Conservation (phyloP, 1,284 basidiomycete species). For the Marasmius tenuissimus region DNA sequence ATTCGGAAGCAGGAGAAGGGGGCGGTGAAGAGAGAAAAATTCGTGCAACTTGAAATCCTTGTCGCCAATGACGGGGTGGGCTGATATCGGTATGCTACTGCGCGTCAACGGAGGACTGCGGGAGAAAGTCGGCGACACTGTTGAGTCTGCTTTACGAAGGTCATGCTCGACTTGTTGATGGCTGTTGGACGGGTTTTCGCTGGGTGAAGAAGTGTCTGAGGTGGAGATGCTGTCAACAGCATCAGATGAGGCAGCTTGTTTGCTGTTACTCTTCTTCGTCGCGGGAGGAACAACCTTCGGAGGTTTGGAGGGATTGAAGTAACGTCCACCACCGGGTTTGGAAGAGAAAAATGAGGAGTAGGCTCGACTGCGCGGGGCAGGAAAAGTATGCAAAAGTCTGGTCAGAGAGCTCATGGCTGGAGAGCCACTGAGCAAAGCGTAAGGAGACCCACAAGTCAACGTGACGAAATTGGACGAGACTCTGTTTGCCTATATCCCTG, state of each 20-base stretch:
- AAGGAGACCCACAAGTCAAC: neutral
- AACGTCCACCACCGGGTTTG: constrained; percentile 71
- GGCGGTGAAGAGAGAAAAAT: constrained; percentile 77
- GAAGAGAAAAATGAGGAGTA: constrained; percentile 80
- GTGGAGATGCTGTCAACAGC: neutral
- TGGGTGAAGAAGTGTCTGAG: neutral
- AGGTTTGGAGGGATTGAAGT: constrained; percentile 69
- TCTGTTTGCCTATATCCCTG: neutral
- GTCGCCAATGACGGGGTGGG: constrained; percentile 56
- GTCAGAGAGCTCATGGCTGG: constrained; percentile 27
- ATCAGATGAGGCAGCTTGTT: neutral
- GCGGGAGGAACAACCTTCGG: constrained; percentile 38
- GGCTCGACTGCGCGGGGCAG: constrained; percentile 47
- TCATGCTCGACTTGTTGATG: neutral
- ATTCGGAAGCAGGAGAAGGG: constrained; percentile 64
- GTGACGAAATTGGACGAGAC: neutral
- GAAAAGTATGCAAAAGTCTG: constrained; percentile 47
- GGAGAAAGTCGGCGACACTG: neutral
- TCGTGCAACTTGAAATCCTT: constrained; percentile 75
- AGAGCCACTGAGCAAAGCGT: neutral
- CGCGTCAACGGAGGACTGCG: neutral
- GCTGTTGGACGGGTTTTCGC: neutral
- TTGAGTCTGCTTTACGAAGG: neutral
- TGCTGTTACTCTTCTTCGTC: constrained; percentile 7
- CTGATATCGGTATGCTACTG: neutral